Evolutionary conservation across 495 filamentous ascomycete genomes (phyloP).

Genomic region (Aspergillus kassunensis): DNA sequence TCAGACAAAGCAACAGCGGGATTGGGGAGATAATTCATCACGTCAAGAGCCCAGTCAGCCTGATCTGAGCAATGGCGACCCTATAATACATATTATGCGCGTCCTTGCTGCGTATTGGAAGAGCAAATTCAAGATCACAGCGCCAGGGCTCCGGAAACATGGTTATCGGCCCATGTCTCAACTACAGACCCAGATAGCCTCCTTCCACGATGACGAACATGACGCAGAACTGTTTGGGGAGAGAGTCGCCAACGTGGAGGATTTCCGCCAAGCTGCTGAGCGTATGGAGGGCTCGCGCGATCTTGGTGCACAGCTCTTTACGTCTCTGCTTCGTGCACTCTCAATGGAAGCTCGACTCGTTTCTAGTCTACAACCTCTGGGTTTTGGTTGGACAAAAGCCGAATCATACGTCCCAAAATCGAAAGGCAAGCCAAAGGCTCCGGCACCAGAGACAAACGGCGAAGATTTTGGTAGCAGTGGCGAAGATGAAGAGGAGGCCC

Average conservation of each 20-base stretch:
- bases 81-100: constrained; percentile 74
- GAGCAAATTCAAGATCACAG: constrained; percentile 71
- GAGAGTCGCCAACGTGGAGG: constrained; percentile 56
- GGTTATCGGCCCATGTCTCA: constrained; percentile 73
- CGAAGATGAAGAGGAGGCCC: constrained; percentile 12
- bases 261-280: constrained; percentile 65
- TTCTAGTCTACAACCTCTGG: constrained; percentile 78
- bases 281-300: constrained; percentile 80
- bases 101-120: constrained; percentile 80
- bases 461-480: constrained; percentile 20
- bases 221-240: constrained; percentile 69
- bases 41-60: constrained; percentile 63
- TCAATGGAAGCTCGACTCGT: constrained; percentile 78
- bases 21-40: constrained; percentile 70
- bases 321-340: constrained; percentile 77
- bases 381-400: constrained; percentile 85
- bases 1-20: constrained; percentile 45
- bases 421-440: constrained; percentile 24
- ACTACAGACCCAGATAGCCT: constrained; percentile 60
- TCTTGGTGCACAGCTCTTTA: constrained; percentile 86
- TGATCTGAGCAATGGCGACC: constrained; percentile 77
- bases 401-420: constrained; percentile 57
- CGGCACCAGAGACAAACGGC: constrained; percentile 2
- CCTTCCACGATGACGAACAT: constrained; percentile 58
- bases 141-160: constrained; percentile 79